A percentile compares a stretch with the other conserved stretches of the same genome.
phyloP scores from a whole-genome alignment of 495 filamentous ascomycete species.

The Trichocladium uniseriatum region DNA sequence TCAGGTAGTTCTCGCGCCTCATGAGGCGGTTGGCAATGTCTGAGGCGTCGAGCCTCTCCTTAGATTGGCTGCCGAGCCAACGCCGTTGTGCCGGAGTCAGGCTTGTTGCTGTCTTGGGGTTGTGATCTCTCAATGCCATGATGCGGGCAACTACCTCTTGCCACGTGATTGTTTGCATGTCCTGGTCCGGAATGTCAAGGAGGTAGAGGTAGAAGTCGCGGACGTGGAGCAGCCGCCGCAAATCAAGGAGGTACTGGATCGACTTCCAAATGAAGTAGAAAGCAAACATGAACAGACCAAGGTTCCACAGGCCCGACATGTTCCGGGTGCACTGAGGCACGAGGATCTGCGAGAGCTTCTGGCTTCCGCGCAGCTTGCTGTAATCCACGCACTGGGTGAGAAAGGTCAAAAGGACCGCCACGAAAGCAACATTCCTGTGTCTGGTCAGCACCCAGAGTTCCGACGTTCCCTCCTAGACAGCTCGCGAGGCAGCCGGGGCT shows the following conservation, averaged over 20 bases:
- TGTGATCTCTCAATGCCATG: constrained; percentile 79
- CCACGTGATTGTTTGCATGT: constrained; percentile 96
- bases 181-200: constrained; percentile 75
- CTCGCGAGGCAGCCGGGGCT: not conserved
- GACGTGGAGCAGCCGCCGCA: constrained; percentile 64
- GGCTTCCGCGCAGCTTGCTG: constrained; percentile 59
- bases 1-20: constrained; percentile 93
- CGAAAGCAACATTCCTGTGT: constrained; percentile 53
- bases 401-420: constrained; percentile 77
- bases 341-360: constrained; percentile 64
- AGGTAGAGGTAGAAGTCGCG: constrained; percentile 86
- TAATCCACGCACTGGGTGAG: constrained; percentile 85
- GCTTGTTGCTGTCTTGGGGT: constrained; percentile 67
- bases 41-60: constrained; percentile 90
- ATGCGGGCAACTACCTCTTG: constrained; percentile 84
- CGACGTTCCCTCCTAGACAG: too few relatives aligned
- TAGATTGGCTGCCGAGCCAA: constrained; percentile 75
- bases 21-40: constrained; percentile 96
- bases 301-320: constrained; percentile 71
- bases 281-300: constrained; percentile 77
- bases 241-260: constrained; percentile 63
- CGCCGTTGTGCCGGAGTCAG: constrained; percentile 46
- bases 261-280: constrained; percentile 79
- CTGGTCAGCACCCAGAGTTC: constrained; percentile 9
- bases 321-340: constrained; percentile 75